A percentile compares a stretch with the other conserved stretches of the same genome.
Conservation (phyloP, 805 yeast species). For the Blastobotrys attinorum region DNA sequence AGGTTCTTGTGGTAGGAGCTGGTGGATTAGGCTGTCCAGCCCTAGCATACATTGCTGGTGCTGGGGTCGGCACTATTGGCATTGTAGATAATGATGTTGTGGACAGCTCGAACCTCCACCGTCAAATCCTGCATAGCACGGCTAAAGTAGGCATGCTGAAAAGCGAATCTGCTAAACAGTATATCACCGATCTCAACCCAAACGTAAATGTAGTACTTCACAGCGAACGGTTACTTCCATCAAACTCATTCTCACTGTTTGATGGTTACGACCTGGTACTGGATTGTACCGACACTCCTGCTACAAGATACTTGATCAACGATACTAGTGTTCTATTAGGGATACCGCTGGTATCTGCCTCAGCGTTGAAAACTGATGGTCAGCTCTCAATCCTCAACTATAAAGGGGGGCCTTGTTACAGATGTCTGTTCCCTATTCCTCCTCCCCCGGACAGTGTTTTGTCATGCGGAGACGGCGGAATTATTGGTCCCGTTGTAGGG, state of each 20-base stretch:
- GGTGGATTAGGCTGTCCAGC: constrained; percentile 98
- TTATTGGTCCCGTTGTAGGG: constrained; percentile 94
- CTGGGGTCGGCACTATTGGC: constrained; percentile 77
- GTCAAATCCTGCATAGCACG: constrained; percentile 78
- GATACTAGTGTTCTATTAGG: constrained; percentile 69
- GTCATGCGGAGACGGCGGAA: constrained; percentile 89
- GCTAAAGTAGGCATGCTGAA: constrained; percentile 61
- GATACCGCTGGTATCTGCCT: constrained; percentile 78
- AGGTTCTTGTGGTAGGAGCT: constrained; percentile 80
- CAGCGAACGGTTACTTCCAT: constrained; percentile 41
- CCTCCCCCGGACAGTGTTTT: constrained; percentile 79
- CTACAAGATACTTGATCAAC: constrained; percentile 74
- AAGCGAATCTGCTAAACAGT: constrained; percentile 66
- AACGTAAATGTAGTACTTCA: constrained; percentile 47
- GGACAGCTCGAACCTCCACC: constrained; percentile 76
- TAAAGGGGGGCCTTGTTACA: constrained; percentile 77
- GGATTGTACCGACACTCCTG: constrained; percentile 94
- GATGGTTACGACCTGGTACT: constrained; percentile 60
- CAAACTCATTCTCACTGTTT: constrained; percentile 58
- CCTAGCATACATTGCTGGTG: constrained; percentile 70
- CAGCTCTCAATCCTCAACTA: constrained; percentile 75
- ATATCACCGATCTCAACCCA: constrained; percentile 56
- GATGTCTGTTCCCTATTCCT: constrained; percentile 88
- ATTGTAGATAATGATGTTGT: constrained; percentile 83
- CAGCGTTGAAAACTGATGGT: constrained; percentile 88